Evolutionary conservation across 1,284 basidiomycete genomes (phyloP).

Genomic region (Hymenochaete sp.): DNA sequence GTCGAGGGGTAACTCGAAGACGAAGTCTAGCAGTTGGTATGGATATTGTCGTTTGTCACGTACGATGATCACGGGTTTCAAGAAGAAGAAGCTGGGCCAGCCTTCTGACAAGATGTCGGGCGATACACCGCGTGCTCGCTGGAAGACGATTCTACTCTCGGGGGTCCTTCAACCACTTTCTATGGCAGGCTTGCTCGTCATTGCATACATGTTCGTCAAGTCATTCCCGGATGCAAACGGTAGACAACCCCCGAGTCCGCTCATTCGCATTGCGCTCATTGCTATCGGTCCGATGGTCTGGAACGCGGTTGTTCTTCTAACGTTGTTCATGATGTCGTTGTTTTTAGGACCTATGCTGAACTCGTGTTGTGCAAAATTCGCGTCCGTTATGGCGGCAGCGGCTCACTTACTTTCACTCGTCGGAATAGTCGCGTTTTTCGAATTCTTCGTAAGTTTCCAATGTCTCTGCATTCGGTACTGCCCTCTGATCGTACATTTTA

Average conservation of each 20-base stretch:
- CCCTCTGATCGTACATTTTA: slow-evolving; percentile 21
- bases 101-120: slow-evolving; percentile 91
- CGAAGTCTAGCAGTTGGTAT: slow-evolving; percentile 96
- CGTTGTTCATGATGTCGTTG: slow-evolving; percentile 85
- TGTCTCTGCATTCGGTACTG: background rate
- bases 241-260: slow-evolving; percentile 56
- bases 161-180: slow-evolving; percentile 82
- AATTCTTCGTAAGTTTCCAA: slow-evolving; percentile 75
- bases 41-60: slow-evolving; percentile 93
- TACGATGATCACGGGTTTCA: slow-evolving; percentile 95
- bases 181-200: slow-evolving; percentile 68
- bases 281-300: slow-evolving; percentile 91
- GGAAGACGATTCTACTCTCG: slow-evolving; percentile 77
- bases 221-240: slow-evolving; percentile 75
- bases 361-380: slow-evolving; percentile 74
- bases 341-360: slow-evolving; percentile 90
- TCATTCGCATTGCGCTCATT: slow-evolving; percentile 87
- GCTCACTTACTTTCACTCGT: slow-evolving; percentile 77
- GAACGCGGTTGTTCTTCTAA: slow-evolving; percentile 85
- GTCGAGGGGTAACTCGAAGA: slow-evolving; percentile 91
- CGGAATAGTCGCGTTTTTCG: slow-evolving; percentile 84
- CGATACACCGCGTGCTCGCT: slow-evolving; percentile 84
- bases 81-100: slow-evolving; percentile 94
- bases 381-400: slow-evolving; percentile 81
- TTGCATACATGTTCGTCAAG: slow-evolving; percentile 88